These are phyloP conservation scores for Neurospora sp. DNA, from an alignment of 495 filamentous ascomycete genomes.

Conservation along the genomic window DNA sequence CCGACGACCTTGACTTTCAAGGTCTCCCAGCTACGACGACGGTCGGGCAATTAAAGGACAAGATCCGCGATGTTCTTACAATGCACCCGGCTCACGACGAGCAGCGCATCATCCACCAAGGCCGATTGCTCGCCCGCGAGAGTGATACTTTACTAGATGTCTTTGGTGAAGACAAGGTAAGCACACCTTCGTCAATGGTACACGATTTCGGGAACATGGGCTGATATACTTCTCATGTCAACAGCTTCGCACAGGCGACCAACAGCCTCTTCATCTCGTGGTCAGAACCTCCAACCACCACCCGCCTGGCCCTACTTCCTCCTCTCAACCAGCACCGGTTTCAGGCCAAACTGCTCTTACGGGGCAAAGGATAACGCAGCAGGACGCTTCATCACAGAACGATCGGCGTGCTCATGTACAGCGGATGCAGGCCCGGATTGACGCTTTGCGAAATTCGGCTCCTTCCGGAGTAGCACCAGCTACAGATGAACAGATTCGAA, in stretches of 20 bases:
- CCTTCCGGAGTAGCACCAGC: neutral
- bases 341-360: conserved; percentile 1
- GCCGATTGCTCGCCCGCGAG: conserved; percentile 46
- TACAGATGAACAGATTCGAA: conserved; percentile 1
- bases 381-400: neutral
- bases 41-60: conserved; percentile 49
- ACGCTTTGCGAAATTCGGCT: neutral
- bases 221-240: conserved; percentile 5
- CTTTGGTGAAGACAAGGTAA: conserved; percentile 47
- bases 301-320: conserved; percentile 9
- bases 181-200: conserved; percentile 12
- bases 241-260: conserved; percentile 37
- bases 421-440: neutral
- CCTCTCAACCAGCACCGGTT: conserved; percentile 10
- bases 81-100: conserved; percentile 42
- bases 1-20: conserved; percentile 12
- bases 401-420: neutral
- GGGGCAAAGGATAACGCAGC: neutral
- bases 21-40: conserved; percentile 44
- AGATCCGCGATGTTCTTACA: conserved; percentile 45
- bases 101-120: conserved; percentile 60
- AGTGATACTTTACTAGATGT: conserved; percentile 46
- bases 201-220: neutral
- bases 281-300: conserved; percentile 32
- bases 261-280: conserved; percentile 55